Base-by-base conservation (phyloP, 768 basidiomycete genomes). In the Tulasnella calospora region DNA sequence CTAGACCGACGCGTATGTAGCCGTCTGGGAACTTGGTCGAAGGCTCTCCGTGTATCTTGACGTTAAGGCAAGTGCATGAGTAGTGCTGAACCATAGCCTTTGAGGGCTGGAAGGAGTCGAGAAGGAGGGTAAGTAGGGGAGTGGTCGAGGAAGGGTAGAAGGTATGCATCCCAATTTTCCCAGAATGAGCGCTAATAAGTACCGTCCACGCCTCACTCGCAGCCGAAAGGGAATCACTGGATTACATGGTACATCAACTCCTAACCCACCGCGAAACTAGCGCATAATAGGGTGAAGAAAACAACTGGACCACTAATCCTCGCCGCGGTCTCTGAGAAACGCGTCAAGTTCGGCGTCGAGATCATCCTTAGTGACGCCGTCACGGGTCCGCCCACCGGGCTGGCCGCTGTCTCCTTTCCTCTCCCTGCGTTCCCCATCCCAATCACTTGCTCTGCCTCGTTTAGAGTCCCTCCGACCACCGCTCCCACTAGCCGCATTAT, bases 291-390 rank as follows among this genome's bases (percentile, higher is more conserved):
- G 72, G 27, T 21, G 36, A 73, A 73, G 15, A 73, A 9, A 46
- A 47, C 72, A 73, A 47, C 38, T 36, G 44, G 36, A 75, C 23
- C 47, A 57, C 55, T 57, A 57, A 21, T 57, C 55, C 55, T 57
- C 55, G 55, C 55, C 55, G n/a, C 36, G 30, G 61, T 79, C 74
- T 44, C 71, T 77, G 36, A 80, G 70, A 47, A 94, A 94, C 21
- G 91, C 91, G 41, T 95, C 94, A 71, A 95, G 85, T 82, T 95
- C 94, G 72, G 91, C 92, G 80, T 95, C 94, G 47, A 95, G 86
- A 81, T 95, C 92, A 84, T 92, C 89, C 82, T 90, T 90, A 4
- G 61, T 77, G 33, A 77, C 57, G 69, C 76, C 38, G 0, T 89
- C 92, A 83, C 89, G 90, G 78, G 83, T 87, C 33, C 87, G 85